phyloP scores from a whole-genome alignment of 2,329 filamentous ascomycete genomes.

The Aspergillus novoparasiticus region DNA sequence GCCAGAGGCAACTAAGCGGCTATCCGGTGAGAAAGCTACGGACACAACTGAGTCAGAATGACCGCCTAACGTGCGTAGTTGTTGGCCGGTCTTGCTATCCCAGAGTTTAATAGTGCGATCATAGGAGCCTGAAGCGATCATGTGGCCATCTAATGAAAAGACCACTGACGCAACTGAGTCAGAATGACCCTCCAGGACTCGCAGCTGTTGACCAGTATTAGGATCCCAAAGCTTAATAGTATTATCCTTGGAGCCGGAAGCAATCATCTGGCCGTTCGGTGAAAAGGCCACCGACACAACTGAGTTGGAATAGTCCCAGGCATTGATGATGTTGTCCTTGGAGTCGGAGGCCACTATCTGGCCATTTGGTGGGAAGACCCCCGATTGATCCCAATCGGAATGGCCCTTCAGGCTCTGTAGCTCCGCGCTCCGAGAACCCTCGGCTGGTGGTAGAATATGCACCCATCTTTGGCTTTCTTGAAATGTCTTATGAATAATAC shows the following conservation, averaged over 20 bases:
- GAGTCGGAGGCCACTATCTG: neutral
- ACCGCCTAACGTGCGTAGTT: neutral
- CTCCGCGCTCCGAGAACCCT: conserved; percentile 12
- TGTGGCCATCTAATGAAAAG: neutral
- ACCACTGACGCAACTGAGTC: neutral
- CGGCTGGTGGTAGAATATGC: conserved; percentile 20
- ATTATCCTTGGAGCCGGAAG: neutral
- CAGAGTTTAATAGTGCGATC: neutral
- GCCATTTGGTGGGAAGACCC: neutral
- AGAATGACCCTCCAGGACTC: conserved; percentile 20
- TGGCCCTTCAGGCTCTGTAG: conserved; percentile 20
- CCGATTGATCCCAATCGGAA: neutral
- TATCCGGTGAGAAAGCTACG: neutral
- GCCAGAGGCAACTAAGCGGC: neutral
- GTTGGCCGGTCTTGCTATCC: neutral
- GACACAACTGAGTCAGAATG: neutral
- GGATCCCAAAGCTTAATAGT: neutral
- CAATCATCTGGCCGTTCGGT: neutral
- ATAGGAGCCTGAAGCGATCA: neutral
- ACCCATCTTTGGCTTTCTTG: too few species aligned
- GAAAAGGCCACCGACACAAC: neutral
- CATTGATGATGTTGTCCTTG: neutral
- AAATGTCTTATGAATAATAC: too few species aligned
- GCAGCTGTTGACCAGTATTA: neutral
- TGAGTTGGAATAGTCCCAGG: neutral